phyloP scores from a whole-genome alignment of 2,329 filamentous ascomycete genomes.

The Lanzia echinophila region DNA sequence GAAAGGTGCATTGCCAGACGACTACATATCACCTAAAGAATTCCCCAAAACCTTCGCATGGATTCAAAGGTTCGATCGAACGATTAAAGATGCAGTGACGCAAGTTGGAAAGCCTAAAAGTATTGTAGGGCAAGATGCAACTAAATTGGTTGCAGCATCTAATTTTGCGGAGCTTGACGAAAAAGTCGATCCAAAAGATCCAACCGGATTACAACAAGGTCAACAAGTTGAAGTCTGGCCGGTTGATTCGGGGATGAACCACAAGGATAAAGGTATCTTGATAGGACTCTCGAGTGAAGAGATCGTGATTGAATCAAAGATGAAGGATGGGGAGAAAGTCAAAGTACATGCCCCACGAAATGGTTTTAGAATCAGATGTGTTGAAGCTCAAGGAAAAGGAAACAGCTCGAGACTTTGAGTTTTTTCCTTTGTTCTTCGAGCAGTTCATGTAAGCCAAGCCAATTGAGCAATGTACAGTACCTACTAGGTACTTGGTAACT shows the following conservation, averaged over 20 bases:
- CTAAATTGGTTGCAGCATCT: conserved; percentile 39
- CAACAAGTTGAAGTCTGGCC: conserved; percentile 51
- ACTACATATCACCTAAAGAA: conserved; percentile 42
- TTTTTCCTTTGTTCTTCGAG: neutral
- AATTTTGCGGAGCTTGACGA: conserved; percentile 40
- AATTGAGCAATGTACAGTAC: too few species aligned
- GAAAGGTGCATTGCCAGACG: conserved; percentile 46
- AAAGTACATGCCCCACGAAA: conserved; percentile 56
- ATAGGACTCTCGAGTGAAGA: conserved; percentile 46
- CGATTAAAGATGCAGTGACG: conserved; percentile 38
- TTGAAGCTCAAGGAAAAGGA: conserved; percentile 2
- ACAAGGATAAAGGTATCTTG: conserved; percentile 52
- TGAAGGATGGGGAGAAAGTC: conserved; percentile 37
- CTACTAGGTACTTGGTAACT: too few species aligned
- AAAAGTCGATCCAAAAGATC: conserved; percentile 44
- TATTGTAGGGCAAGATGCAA: conserved; percentile 49
- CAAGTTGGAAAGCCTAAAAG: conserved; percentile 34
- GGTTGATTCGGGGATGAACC: conserved; percentile 52
- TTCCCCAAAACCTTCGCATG: conserved; percentile 59
- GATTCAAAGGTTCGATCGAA: conserved; percentile 53
- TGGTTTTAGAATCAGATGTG: conserved; percentile 43
- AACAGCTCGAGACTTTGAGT: conserved; percentile 11
- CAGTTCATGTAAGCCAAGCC: neutral
- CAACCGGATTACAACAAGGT: conserved; percentile 46
- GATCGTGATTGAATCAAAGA: conserved; percentile 49